Evolutionary conservation across 192 early-diverging fungal species (phyloP), one percentile per base, ranked within the genome.

Genomic region (Cladochytrium replicatum): DNA sequence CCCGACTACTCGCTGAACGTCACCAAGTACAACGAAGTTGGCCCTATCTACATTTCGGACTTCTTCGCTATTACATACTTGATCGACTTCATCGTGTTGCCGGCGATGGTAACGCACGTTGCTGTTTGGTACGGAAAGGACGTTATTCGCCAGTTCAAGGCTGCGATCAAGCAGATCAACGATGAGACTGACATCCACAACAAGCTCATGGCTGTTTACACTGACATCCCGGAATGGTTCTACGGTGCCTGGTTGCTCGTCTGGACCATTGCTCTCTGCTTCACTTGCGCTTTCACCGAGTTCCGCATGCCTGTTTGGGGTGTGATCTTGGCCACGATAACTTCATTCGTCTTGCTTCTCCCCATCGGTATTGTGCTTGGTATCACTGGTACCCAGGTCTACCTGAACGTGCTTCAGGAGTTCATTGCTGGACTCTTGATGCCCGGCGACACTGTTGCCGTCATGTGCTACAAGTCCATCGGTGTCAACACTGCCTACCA

Each of bases 401-500:
- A 81, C 25, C 66, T 89, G 23, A 91, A 93, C 66, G 79, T 94
- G 32, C 70, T 91, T 21, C 85, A 83, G 32, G 86, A 94, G 69
- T 82, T 89, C 48, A 74, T 91, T 44, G 83, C 80, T 40, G 91
- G 91, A 47, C 84, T 83, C 46, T 69, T 85, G 3, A 60, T 82
- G 32, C 86, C 87, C 4, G 91, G 88, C 22, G 65, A 90, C 44
- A 75, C 86, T 9, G 82, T 90, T 29, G 82, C 79, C 52, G 87
- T 89, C 42, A 80, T 89, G 29, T 78, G 83, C 2, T 93, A 89
- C 77, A 93, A 93, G 66, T 82, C 85, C 8, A 77, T 86, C 46
- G 86, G 84, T 38, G 82, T 80, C 59, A 90, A 83, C 48, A 72
- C 80, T 2, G 71, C 88, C 66, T 60, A 69, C n/a, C 91, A 97